Base-by-base conservation (phyloP, 2,329 filamentous ascomycete genomes). In the Fusarium nisikadoi region DNA sequence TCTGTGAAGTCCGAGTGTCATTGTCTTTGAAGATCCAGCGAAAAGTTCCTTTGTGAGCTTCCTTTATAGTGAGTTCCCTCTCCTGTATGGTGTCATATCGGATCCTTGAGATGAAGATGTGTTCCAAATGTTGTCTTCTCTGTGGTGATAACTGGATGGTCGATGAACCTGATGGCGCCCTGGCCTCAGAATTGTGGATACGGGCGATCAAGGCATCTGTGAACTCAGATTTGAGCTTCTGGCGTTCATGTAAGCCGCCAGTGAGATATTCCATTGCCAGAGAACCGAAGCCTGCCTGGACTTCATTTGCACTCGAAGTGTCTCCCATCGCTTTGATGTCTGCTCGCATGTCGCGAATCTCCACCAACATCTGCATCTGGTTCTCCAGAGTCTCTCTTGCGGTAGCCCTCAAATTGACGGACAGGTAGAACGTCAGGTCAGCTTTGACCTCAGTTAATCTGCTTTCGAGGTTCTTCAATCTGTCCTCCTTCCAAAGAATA, bases 41-140 rank as follows among this genome's bases (percentile, higher is more conserved):
- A 6, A 72, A 72, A 0, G 70, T 72, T 13, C 52, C 57, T 3
- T 66, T 5, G 2, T 72, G 23, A 1, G 68, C 70, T 6, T 72
- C 25, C n/a, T 61, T 54, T 25, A 72, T 72, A 1, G 52, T 38
- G 3, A 36, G 33, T 14, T 70, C 61, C 14, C 70, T 65, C 20
- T 72, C 65, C 13, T 43, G 38, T 29, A 72, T 72, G 1, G 50
- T 65, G 6, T 61, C 59, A 4, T 72, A 72, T 7, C 43, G 46
- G 3, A 72, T 35, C 1, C 47, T 53, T 8, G 43, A 49, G n/a
- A 70, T 42, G 8, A 70, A 70, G 0, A 65, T 8, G 1, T 42
- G 39, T 19, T 65, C 47, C 8, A 70, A 14, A 3, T 17, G 25
- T 2, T 4, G 8, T 36, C 27, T 29, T 7, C 47, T 14, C 16